Base-by-base conservation (phyloP, 2,329 filamentous ascomycete species). In the Penicillium sp. region DNA sequence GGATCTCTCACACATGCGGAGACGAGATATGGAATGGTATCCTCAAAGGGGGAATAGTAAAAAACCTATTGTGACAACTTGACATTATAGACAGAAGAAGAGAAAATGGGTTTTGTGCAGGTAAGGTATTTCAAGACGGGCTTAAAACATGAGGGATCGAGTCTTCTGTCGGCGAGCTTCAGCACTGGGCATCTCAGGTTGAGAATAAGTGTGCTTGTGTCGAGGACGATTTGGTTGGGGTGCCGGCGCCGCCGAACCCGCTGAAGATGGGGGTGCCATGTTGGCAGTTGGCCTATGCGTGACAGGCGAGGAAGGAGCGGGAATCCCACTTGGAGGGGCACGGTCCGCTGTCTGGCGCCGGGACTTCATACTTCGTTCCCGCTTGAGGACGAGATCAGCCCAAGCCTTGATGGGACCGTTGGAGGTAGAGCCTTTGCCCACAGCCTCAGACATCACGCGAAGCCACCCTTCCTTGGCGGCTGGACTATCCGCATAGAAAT, bases 401-500 rank as follows among this genome's bases (percentile, higher is more conserved):
- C 85, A 87, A n/a, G 78, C 77, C 65, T 83, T 85, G 53, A 75
- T 70, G 44, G 76, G 70, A 35, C 76, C 76, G 29, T 72, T 73
- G 7, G 73, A 67, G 12, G 73, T 67, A 33, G 72, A 71, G 40
- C 82, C 79, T 62, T 85, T 85, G 59, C 85, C 85, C 2, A 87
- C 81, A 12, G 81, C 80, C 53, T 97, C 92, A 3, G 82, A 82
- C 22, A 99, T 84, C 14, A 91, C 89, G 71, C 86, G 87, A 89
- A 99, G 94, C 94, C 94, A 99, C 52, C 86, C 89, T 44, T 96
- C 90, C 77, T 97, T 99, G 69, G 94, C 89, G 37, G 85, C 85
- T 1, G 87, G 84, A 29, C 86, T 92, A 74, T 97, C 93, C 69
- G 93, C 94, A 70, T 99, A 97, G 73, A 97, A 97, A 79, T 97